Evolutionary conservation across 1,139 yeast species (phyloP), one percentile per base, ranked within the genome.

Genomic region (Schwanniomyces etchellsii): DNA sequence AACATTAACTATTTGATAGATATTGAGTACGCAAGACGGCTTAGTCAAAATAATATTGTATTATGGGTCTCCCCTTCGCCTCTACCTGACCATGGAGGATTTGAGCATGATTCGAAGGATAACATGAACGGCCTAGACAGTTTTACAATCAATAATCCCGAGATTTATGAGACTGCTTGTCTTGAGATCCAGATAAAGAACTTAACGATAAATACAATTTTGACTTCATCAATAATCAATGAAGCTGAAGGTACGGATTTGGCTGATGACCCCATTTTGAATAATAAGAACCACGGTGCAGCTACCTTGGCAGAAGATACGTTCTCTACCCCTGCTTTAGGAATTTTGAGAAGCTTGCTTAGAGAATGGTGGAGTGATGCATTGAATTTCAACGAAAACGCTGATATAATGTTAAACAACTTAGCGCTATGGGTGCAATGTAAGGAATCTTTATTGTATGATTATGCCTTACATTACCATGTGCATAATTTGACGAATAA

Each of bases 321-420:
- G 0, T 88, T 89, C 45, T 80, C 89, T n/a, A 68, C 78, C 0
- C 77, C 85, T 1, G 85, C 96, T 1, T 62, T 91, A 37, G 55
- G 68, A 11, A 81, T 82, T 1, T 66, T 93, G 36, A 74, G 94
- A 48, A 55, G 70, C 3, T 64, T 91, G 74, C 82, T 93, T 5
- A 85, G 81, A 45, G 78, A 71, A 26, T 86, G 96, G 96, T 91
- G 97, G 96, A 94, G 86, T 48, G 84, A 80, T 48, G 97, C 96
- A 0, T 59, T 84, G 34, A 64, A 67, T 20, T 77, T 77, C 37
- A 73, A 82, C 42, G 47, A 64, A 6, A 78, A 79, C 42, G 96
- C 96, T 0, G 98, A 91, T 52, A 64, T 85, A 1, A 74, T 91
- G 73, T 81, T 91, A 45, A 85, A 85, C 45, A 74, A 79, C 24